phyloP scores from a whole-genome alignment of 1,284 basidiomycete species.

The Cutaneotrichosporon daszewskae region DNA sequence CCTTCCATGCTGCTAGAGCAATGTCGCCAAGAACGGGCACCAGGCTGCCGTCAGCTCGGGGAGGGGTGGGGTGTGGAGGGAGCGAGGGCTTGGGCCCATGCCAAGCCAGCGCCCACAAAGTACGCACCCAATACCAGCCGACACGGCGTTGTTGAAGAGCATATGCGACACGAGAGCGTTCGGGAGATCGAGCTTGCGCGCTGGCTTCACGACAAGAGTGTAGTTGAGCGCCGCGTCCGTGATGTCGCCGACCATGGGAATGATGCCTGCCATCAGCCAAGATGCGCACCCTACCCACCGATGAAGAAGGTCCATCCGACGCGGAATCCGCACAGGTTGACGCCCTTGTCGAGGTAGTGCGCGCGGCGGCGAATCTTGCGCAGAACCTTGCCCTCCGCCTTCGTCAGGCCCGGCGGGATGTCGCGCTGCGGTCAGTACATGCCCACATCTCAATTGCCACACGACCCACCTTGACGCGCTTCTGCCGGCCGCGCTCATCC shows the following conservation, averaged over 20 bases:
- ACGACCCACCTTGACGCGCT: constrained; percentile 60
- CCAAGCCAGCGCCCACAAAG: too few species aligned
- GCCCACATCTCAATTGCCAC: neutral
- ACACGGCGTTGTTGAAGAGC: constrained; percentile 72
- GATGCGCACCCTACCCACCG: constrained; percentile 44
- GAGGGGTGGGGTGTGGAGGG: neutral
- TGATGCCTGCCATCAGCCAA: constrained; percentile 31
- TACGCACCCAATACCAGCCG: constrained; percentile 58
- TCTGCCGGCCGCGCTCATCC: constrained; percentile 61
- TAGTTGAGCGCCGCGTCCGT: constrained; percentile 57
- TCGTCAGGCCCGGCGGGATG: constrained; percentile 69
- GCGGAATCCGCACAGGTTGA: constrained; percentile 71
- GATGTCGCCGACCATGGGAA: constrained; percentile 44
- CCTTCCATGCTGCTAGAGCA: constrained; percentile 66
- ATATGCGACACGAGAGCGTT: constrained; percentile 64
- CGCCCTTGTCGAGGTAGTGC: constrained; percentile 86
- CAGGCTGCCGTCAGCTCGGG: constrained; percentile 38
- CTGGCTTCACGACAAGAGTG: constrained; percentile 68
- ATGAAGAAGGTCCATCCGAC: constrained; percentile 83
- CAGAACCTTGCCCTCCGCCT: constrained; percentile 69
- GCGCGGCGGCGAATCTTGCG: constrained; percentile 69
- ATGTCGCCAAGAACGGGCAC: constrained; percentile 77
- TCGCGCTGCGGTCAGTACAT: constrained; percentile 53
- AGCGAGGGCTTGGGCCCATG: neutral
- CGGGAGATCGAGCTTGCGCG: constrained; percentile 60